These are phyloP conservation scores for Auriscalpium vulgare DNA, from an alignment of 768 basidiomycete species.

Conservation along the genomic window DNA sequence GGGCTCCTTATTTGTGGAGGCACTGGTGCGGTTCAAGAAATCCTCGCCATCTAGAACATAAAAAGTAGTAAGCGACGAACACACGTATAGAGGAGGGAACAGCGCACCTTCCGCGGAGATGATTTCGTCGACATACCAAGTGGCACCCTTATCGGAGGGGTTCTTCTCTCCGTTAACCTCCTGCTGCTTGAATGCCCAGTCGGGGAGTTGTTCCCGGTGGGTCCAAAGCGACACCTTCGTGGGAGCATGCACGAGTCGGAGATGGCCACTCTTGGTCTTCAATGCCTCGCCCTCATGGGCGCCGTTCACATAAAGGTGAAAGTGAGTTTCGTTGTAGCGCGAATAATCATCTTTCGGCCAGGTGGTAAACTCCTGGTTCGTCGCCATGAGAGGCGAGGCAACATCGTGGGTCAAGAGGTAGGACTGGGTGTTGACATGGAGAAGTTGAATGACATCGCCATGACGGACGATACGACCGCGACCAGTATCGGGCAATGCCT, in stretches of 20 bases:
- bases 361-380: conserved; percentile 98
- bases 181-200: conserved; percentile 97
- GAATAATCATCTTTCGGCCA: conserved; percentile 71
- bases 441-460: conserved; percentile 79
- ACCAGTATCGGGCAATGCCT: conserved; percentile 88
- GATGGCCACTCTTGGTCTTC: conserved; percentile 92
- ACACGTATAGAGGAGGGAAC: background rate
- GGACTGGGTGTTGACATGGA: conserved; percentile 80
- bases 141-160: conserved; percentile 66
- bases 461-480: conserved; percentile 89
- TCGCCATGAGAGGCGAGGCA: conserved; percentile 92
- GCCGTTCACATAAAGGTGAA: conserved; percentile 67
- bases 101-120: conserved; percentile 61
- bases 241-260: conserved; percentile 80
- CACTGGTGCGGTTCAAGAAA: conserved; percentile 41
- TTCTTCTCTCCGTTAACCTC: conserved; percentile 98
- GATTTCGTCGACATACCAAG: conserved; percentile 87
- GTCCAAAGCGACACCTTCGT: conserved; percentile 96
- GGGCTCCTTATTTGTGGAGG: conserved; percentile 52
- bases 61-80: background rate
- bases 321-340: conserved; percentile 84
- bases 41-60: conserved; percentile 43
- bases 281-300: conserved; percentile 73
- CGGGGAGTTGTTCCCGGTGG: conserved; percentile 74
- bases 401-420: conserved; percentile 93